Conservation (phyloP, 2,329 filamentous ascomycete genomes). For the Parastagonospora nodorum region DNA sequence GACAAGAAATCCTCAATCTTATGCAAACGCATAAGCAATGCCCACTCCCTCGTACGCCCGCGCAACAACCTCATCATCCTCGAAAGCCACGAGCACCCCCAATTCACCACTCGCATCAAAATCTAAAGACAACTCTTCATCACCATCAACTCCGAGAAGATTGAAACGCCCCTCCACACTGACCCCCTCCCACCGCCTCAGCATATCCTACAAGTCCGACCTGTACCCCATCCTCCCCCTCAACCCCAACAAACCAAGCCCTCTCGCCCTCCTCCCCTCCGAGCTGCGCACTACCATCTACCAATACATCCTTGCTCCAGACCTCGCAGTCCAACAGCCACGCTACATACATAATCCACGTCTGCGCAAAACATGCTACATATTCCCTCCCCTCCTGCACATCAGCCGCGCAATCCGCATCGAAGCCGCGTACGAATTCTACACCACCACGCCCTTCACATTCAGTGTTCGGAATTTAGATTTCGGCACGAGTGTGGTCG, state of each 20-base stretch:
- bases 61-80: slow-evolving; percentile 20
- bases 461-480: slow-evolving; percentile 20
- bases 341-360: background rate
- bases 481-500: slow-evolving; percentile 12
- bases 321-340: slow-evolving; percentile 1
- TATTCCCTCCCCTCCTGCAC: slow-evolving; percentile 20
- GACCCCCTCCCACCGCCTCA: slow-evolving; percentile 6
- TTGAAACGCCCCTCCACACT: slow-evolving; percentile 21
- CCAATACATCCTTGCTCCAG: slow-evolving; percentile 9
- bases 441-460: slow-evolving; percentile 21
- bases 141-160: background rate
- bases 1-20: background rate
- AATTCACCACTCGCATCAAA: background rate
- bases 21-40: slow-evolving; percentile 8
- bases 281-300: slow-evolving; percentile 28
- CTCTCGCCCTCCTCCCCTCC: slow-evolving; percentile 23
- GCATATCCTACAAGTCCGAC: slow-evolving; percentile 11
- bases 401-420: slow-evolving; percentile 31
- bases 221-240: slow-evolving; percentile 20
- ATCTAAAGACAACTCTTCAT: background rate
- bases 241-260: slow-evolving; percentile 16
- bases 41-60: slow-evolving; percentile 24
- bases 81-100: slow-evolving; percentile 2
- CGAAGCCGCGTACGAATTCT: slow-evolving; percentile 37
- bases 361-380: background rate